Evolutionary conservation across 2,329 filamentous ascomycete species (phyloP).

Genomic region (Xylariomycetidae sp.): DNA sequence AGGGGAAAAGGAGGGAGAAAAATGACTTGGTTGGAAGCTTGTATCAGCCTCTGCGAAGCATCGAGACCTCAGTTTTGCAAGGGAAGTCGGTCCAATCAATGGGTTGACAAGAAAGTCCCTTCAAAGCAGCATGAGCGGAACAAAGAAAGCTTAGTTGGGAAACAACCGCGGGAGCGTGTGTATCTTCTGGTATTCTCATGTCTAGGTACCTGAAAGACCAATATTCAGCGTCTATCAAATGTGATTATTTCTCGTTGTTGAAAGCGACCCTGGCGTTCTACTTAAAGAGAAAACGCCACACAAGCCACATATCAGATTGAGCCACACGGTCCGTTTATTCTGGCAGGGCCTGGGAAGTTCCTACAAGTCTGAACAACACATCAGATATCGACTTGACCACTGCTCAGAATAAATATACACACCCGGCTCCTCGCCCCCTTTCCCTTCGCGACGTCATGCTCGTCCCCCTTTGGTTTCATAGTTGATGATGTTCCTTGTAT

Average conservation of each 20-base stretch:
- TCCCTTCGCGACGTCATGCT: too few relatives aligned
- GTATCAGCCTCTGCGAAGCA: slow-evolving; percentile 4
- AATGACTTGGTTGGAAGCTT: neutral
- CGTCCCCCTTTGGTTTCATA: too few relatives aligned
- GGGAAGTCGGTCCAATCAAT: neutral
- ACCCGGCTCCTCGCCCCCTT: too few relatives aligned
- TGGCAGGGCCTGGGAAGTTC: neutral
- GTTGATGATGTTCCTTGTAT: too few relatives aligned
- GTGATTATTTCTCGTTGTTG: too few relatives aligned
- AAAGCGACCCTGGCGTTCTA: too few relatives aligned
- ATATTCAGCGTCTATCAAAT: too few relatives aligned
- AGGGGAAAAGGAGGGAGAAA: slow-evolving; percentile 7
- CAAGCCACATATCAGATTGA: neutral
- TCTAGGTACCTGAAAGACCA: too few relatives aligned
- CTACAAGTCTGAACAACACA: slow-evolving; percentile 8
- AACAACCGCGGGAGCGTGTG: too few relatives aligned
- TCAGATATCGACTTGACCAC: slow-evolving; percentile 14
- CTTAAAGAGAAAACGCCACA: neutral
- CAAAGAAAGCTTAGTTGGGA: slow-evolving; percentile 2
- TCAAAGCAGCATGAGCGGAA: neutral
- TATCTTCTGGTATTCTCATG: too few relatives aligned
- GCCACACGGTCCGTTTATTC: neutral
- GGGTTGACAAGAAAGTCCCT: neutral
- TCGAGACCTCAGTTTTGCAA: slow-evolving; percentile 6
- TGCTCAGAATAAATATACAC: too few relatives aligned